Conservation (phyloP, 306 rosid species). For the Cajanus cajan region DNA sequence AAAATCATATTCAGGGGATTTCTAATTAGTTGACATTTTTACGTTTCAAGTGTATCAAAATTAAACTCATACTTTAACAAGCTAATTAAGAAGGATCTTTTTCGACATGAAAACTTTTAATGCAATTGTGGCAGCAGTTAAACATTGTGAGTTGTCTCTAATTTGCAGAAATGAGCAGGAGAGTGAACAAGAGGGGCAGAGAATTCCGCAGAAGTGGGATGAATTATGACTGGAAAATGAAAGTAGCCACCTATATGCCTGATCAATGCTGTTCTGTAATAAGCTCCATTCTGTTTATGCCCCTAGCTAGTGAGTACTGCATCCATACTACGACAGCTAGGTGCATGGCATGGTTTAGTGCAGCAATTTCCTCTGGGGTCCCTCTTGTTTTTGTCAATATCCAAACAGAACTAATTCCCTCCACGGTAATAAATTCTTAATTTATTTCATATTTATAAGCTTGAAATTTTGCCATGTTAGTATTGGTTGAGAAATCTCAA, state of each 20-base stretch:
- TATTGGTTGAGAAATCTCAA: neutral
- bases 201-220: conserved; percentile 51
- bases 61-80: neutral
- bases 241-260: conserved; percentile 49
- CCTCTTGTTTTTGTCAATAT: conserved; percentile 79
- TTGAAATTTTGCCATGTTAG: neutral
- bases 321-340: conserved; percentile 54
- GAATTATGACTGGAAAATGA: conserved; percentile 70
- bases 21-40: neutral
- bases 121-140: neutral
- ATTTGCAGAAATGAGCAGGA: conserved; percentile 57
- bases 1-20: no score
- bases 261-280: conserved; percentile 56
- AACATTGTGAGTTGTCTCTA: neutral
- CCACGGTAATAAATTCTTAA: conserved; percentile 24
- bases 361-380: conserved; percentile 68
- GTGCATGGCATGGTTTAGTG: conserved; percentile 81
- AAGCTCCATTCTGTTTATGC: conserved; percentile 65
- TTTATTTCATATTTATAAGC: neutral
- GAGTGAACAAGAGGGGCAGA: conserved; percentile 25
- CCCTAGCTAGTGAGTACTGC: conserved; percentile 42
- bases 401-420: conserved; percentile 64
- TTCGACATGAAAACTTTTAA: neutral
- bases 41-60: no score
- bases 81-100: neutral